Evolutionary conservation across 345 rosid species (phyloP).

Genomic region (Luvunga scandens): DNA sequence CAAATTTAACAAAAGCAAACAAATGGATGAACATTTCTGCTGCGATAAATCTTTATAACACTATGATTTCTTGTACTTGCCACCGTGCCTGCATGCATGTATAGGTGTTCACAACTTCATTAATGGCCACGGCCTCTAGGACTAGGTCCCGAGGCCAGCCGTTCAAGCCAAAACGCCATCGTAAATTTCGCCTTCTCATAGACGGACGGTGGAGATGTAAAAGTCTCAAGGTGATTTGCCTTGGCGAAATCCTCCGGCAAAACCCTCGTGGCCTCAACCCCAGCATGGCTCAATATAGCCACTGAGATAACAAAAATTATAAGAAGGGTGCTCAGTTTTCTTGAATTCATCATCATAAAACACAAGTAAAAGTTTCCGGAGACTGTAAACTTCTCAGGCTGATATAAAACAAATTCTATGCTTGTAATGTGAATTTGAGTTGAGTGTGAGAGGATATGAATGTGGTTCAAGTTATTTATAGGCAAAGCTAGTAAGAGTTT

Average conservation of each 20-base stretch:
- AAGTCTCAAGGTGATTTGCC: constrained; percentile 23
- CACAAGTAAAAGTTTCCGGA: not conserved
- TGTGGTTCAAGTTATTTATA: constrained; percentile 8
- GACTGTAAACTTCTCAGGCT: not conserved
- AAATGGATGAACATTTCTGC: not conserved
- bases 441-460: not conserved
- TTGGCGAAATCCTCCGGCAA: constrained; percentile 33
- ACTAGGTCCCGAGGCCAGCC: constrained; percentile 40
- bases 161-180: constrained; percentile 33
- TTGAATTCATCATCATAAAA: constrained; percentile 15
- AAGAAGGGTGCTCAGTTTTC: constrained; percentile 18
- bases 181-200: constrained; percentile 27
- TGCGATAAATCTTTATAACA: not conserved
- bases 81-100: not conserved
- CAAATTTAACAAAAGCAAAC: not conserved
- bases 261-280: constrained; percentile 38
- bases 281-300: constrained; percentile 23
- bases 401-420: not conserved
- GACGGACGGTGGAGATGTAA: constrained; percentile 12
- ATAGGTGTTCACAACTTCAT: not conserved
- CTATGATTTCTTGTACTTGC: not conserved
- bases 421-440: not conserved
- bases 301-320: constrained; percentile 23
- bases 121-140: constrained; percentile 32
- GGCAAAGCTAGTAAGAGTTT: not conserved